Evolutionary conservation across 2,329 filamentous ascomycete genomes (phyloP).

Genomic region (Hypoxylon sp.): DNA sequence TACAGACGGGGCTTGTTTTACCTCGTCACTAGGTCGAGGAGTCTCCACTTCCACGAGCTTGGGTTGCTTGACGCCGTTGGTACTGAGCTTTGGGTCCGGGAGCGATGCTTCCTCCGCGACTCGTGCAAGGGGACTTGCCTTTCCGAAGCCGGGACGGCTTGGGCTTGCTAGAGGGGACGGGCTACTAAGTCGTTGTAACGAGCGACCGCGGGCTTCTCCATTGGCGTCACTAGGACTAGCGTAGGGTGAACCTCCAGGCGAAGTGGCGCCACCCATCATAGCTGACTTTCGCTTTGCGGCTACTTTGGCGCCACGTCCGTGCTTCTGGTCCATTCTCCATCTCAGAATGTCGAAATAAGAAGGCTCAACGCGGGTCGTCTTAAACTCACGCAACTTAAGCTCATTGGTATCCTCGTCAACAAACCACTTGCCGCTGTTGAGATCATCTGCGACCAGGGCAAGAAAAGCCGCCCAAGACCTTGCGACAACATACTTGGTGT

Average conservation of each 20-base stretch:
- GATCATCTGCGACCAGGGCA: conserved; percentile 88
- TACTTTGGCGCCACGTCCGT: conserved; percentile 73
- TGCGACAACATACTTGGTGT: conserved; percentile 97
- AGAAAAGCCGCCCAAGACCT: conserved; percentile 92
- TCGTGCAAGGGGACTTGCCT: conserved; percentile 79
- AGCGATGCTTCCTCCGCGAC: conserved; percentile 77
- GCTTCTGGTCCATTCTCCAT: conserved; percentile 96
- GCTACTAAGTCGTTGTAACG: conserved; percentile 77
- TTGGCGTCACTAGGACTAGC: conserved; percentile 73
- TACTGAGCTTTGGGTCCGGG: conserved; percentile 44
- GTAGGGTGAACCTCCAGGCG: conserved; percentile 71
- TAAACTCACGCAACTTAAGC: conserved; percentile 93
- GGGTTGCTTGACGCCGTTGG: conserved; percentile 60
- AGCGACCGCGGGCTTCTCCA: conserved; percentile 76
- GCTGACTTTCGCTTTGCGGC: conserved; percentile 69
- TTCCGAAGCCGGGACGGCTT: conserved; percentile 74
- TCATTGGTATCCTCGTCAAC: conserved; percentile 94
- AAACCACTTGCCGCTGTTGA: conserved; percentile 89
- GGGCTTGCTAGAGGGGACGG: conserved; percentile 76
- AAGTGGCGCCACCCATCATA: conserved; percentile 60
- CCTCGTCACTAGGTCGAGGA: conserved; percentile 64
- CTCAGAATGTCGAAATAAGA: conserved; percentile 94
- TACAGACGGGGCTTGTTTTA: conserved; percentile 55
- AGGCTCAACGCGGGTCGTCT: conserved; percentile 88
- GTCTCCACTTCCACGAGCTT: conserved; percentile 72